A percentile compares a stretch with the other conserved stretches of the same genome.
These are phyloP conservation scores for Anacardium occidentale DNA, from an alignment of 345 rosid genomes.

Conservation along the genomic window DNA sequence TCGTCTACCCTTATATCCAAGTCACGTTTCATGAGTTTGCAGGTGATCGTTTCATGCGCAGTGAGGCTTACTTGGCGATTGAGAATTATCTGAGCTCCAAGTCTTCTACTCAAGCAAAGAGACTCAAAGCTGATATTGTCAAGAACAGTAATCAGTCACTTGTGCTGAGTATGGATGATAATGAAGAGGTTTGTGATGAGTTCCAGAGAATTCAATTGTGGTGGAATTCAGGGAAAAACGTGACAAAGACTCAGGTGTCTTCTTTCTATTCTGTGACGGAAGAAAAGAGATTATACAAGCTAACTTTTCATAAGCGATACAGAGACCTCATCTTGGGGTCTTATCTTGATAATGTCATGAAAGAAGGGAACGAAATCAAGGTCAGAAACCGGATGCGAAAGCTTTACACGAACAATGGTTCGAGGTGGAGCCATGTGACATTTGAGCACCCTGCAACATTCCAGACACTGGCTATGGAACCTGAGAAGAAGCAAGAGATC, in stretches of 20 bases:
- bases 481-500: conserved; percentile 33
- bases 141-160: conserved; percentile 40
- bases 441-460: conserved; percentile 45
- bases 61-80: conserved; percentile 46
- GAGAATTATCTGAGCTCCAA: conserved; percentile 50
- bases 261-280: conserved; percentile 20
- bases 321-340: conserved; percentile 31
- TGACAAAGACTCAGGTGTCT: conserved; percentile 16
- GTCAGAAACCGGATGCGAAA: conserved; percentile 48
- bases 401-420: conserved; percentile 52
- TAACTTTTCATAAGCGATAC: conserved; percentile 41
- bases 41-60: conserved; percentile 42
- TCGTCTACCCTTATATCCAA: conserved; percentile 47
- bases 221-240: conserved; percentile 41
- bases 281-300: conserved; percentile 37
- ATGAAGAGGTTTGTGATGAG: conserved; percentile 53
- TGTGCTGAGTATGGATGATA: conserved; percentile 61
- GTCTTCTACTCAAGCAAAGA: conserved; percentile 45
- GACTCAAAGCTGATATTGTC: conserved; percentile 46
- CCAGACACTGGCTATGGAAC: conserved; percentile 37
- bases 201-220: conserved; percentile 39
- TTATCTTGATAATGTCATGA: conserved; percentile 39
- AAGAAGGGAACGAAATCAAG: conserved; percentile 44
- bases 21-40: conserved; percentile 49
- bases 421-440: conserved; percentile 34